These are phyloP conservation scores for Olyra latifolia DNA, from an alignment of 176 grass and related monocot genomes.

Conservation along the genomic window DNA sequence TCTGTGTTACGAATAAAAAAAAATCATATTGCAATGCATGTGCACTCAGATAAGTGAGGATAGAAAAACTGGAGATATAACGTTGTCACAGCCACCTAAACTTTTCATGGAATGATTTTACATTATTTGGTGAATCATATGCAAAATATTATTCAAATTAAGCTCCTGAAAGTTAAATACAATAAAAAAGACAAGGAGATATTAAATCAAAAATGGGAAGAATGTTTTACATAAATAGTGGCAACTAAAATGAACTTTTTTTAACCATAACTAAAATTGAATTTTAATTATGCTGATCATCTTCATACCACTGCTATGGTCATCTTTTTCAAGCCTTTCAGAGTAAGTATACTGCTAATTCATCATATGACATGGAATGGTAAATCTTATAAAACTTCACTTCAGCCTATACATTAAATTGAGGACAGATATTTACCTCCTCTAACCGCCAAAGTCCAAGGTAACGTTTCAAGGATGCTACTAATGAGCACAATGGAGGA, in stretches of 20 bases:
- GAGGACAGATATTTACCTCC: constrained; percentile 48
- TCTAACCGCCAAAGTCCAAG: constrained; percentile 81
- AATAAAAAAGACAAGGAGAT: background rate
- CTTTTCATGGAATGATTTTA: background rate
- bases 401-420: constrained; percentile 4
- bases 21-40: background rate
- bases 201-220: background rate
- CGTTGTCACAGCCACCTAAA: background rate
- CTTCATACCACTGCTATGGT: background rate
- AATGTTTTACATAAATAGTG: background rate
- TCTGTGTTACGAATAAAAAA: background rate
- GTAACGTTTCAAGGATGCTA: constrained; percentile 60
- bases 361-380: constrained; percentile 23
- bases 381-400: background rate
- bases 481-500: constrained; percentile 62
- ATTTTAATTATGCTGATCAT: background rate
- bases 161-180: background rate
- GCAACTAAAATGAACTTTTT: background rate
- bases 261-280: background rate
- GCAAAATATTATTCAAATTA: background rate
- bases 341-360: constrained; percentile 5
- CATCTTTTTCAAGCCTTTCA: background rate
- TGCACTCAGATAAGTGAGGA: background rate
- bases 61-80: background rate
- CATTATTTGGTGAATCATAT: background rate